Conservation (phyloP, 1,284 basidiomycete species). For the Heterobasidion irregulare region DNA sequence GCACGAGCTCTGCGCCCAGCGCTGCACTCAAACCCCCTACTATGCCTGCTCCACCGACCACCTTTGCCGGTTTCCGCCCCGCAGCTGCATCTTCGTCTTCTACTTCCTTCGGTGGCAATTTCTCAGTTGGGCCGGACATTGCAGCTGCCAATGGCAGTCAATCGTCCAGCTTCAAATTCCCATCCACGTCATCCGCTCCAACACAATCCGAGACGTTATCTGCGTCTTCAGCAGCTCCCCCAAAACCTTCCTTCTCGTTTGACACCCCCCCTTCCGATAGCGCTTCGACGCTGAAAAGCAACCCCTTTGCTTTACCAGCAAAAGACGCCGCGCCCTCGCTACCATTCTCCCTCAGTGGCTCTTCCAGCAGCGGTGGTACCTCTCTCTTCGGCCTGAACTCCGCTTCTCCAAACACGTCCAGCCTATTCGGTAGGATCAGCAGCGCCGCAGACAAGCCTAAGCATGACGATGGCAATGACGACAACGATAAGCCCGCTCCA, state of each 20-base stretch:
- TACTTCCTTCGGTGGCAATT: neutral
- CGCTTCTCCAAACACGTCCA: neutral
- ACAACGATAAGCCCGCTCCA: neutral
- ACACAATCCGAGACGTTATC: no score
- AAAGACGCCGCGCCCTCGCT: neutral
- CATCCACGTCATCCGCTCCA: no score
- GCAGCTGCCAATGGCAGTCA: no score
- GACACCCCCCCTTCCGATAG: neutral
- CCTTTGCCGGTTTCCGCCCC: slow-evolving; percentile 22
- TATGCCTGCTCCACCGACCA: slow-evolving; percentile 34
- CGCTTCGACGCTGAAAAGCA: neutral
- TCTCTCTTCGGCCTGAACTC: slow-evolving; percentile 2
- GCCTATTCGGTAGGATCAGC: slow-evolving; percentile 6
- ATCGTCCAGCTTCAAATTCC: no score
- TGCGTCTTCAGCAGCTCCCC: neutral
- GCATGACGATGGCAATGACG: neutral
- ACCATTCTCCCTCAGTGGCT: neutral
- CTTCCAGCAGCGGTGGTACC: neutral
- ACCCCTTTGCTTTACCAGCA: neutral
- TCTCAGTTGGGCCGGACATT: no score
- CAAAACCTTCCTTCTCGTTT: slow-evolving; percentile 6
- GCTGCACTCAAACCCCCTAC: slow-evolving; percentile 30
- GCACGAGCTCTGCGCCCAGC: slow-evolving; percentile 1
- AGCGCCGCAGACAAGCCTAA: neutral
- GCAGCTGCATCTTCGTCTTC: neutral